Evolutionary conservation across 2,329 filamentous ascomycete species (phyloP), one percentile per base, ranked within the genome.

Genomic region (Eutypa lata): DNA sequence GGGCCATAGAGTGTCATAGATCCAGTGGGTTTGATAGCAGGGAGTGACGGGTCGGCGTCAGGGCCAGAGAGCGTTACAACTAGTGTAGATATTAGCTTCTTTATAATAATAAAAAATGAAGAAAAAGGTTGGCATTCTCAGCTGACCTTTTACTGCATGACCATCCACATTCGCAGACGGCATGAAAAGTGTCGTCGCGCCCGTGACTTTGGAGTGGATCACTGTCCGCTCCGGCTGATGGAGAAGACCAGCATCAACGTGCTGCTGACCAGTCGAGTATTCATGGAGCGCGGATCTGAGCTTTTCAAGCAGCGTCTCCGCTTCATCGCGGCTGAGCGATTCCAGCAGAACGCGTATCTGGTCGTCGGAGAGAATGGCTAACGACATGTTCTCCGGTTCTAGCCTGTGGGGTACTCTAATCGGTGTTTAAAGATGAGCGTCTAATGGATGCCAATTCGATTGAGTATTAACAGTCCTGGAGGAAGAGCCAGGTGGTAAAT

Each of bases 141-240:
- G 55, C 66, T 55, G 58, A 80, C 82, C 82, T 74, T 92, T 92
- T 62, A 90, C 80, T 3, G 83, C 86, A 57, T 89, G 85, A 26
- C 82, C 83, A 7, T 73, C 68, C 0, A 81, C 80, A 53, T 84
- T 84, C 22, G 79, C 83, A 1, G 87, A 87, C 0, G 88, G 88
- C 85, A 91, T 90, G 65, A 90, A 91, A 21, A 91, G 71, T 2
- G 86, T 89, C 18, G 82, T 86, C 28, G 78, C 74, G 40, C 76
- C 77, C 16, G 78, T 80, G 0, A 66, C 68, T 1, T 71, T 65
- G 24, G 78, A 79, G 40, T 76, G 66, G 7, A 83, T 73, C 0
- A 75, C 70, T 10, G 76, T 76, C 31, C 81, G 75, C 52, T 76
- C 73, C 6, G 83, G 84, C 60, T 86, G 82, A 58, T 85, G 77